These are phyloP conservation scores for Kalmusia sp. DNA, from an alignment of 2,329 filamentous ascomycete species.

Conservation along the genomic window DNA sequence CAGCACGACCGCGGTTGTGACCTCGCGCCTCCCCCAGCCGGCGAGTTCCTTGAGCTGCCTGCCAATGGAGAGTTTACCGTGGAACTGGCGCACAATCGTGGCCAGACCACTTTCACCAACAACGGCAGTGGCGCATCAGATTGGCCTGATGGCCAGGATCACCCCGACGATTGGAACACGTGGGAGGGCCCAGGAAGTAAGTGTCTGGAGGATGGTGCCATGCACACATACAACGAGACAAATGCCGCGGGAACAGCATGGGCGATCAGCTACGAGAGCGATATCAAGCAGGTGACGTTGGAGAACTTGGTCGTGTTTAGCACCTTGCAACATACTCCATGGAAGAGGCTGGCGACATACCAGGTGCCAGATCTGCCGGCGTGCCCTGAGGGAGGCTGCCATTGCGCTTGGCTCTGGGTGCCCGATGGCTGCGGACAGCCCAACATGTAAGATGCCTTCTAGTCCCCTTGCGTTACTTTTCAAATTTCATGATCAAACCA, in stretches of 20 bases:
- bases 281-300: conserved; percentile 56
- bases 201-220: conserved; percentile 52
- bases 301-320: conserved; percentile 62
- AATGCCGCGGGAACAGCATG: conserved; percentile 57
- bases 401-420: conserved; percentile 54
- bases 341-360: conserved; percentile 49
- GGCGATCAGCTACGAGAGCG: conserved; percentile 59
- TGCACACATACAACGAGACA: conserved; percentile 56
- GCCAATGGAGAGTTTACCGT: conserved; percentile 58
- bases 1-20: conserved; percentile 59
- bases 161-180: conserved; percentile 56
- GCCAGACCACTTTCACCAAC: conserved; percentile 56
- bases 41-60: conserved; percentile 54
- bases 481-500: too few species aligned
- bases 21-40: conserved; percentile 43
- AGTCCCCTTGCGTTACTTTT: too few species aligned
- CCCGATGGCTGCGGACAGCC: conserved; percentile 47
- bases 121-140: conserved; percentile 46
- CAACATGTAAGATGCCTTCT: conserved; percentile 38
- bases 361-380: conserved; percentile 46
- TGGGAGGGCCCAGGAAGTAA: conserved; percentile 39
- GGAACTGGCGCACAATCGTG: conserved; percentile 60
- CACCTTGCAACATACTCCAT: conserved; percentile 47
- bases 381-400: conserved; percentile 49
- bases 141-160: conserved; percentile 58